These are phyloP conservation scores for Hordeum vulgare DNA, from an alignment of 176 grass and related monocot species.

Conservation along the genomic window DNA sequence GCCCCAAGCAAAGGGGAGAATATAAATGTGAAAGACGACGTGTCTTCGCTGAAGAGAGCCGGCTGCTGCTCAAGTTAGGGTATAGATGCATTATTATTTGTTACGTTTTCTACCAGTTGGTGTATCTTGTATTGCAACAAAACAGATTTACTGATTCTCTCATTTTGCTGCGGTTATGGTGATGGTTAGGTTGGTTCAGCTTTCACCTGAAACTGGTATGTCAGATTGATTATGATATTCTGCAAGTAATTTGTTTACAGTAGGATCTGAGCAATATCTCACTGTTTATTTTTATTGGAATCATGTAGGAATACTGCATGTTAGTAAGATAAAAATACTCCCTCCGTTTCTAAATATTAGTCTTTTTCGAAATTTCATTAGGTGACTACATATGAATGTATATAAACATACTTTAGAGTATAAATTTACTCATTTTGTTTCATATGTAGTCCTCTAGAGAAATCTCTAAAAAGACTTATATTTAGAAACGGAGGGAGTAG, in stretches of 20 bases:
- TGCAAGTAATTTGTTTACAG: constrained; percentile 8
- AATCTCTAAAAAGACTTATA: too few relatives aligned
- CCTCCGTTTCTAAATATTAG: too few relatives aligned
- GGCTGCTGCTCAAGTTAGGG: constrained; percentile 51
- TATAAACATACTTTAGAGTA: too few relatives aligned
- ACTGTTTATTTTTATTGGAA: not conserved
- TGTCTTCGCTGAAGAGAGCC: constrained; percentile 38
- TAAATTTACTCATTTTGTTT: too few relatives aligned
- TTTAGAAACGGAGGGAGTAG: too few relatives aligned
- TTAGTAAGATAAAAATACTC: too few relatives aligned
- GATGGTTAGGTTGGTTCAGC: not conserved
- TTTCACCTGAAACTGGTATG: not conserved
- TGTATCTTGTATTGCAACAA: constrained; percentile 16
- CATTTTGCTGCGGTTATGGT: not conserved
- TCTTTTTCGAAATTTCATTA: too few relatives aligned
- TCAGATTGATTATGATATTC: constrained; percentile 13
- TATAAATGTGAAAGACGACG: constrained; percentile 51
- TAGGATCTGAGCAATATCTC: not conserved
- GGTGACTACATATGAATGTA: too few relatives aligned
- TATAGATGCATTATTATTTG: constrained; percentile 12
- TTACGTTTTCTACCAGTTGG: not conserved
- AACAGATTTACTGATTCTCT: not conserved
- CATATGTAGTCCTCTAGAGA: too few relatives aligned
- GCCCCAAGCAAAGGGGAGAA: constrained; percentile 41
- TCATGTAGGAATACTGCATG: not conserved